phyloP scores from a whole-genome alignment of 2,329 filamentous ascomycete genomes.

The Mycosphaerella arachidis region DNA sequence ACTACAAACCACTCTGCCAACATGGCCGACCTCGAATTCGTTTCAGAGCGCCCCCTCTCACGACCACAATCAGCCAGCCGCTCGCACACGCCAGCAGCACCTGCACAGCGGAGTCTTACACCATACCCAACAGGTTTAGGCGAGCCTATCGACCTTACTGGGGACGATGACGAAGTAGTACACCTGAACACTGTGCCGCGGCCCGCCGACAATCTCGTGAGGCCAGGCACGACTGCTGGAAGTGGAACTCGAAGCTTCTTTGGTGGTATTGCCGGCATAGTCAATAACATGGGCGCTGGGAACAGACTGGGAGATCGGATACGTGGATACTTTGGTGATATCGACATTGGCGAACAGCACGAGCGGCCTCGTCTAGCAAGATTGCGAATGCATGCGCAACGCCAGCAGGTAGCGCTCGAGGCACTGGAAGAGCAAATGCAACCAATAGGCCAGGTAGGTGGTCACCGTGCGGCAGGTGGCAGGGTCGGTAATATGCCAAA shows the following conservation, averaged over 20 bases:
- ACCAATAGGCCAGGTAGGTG: not conserved
- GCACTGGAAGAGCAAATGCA: too few species aligned
- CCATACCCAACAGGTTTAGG: conserved; percentile 20
- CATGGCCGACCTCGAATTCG: conserved; percentile 47
- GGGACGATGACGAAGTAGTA: conserved; percentile 30
- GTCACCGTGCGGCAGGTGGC: not conserved
- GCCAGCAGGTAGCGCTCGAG: not conserved
- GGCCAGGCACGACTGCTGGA: conserved; percentile 23
- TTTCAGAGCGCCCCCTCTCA: conserved; percentile 26
- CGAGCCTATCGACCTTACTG: conserved; percentile 33
- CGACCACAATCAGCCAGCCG: conserved; percentile 14
- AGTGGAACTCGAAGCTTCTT: conserved; percentile 18
- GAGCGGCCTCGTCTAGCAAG: not conserved
- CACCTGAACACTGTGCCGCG: conserved; percentile 19
- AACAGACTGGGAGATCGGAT: conserved; percentile 1
- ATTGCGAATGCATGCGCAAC: not conserved
- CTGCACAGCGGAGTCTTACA: conserved; percentile 18
- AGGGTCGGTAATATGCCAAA: not conserved
- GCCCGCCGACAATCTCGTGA: conserved; percentile 21
- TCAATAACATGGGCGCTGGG: conserved; percentile 1
- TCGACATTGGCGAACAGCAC: not conserved
- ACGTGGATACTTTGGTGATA: not conserved
- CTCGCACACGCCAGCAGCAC: conserved; percentile 8
- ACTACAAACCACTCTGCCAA: conserved; percentile 7
- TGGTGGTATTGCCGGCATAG: conserved; percentile 2